Evolutionary conservation across 805 yeast species (phyloP), one percentile per base, ranked within the genome.

Genomic region (Ogataea wickerhamii): DNA sequence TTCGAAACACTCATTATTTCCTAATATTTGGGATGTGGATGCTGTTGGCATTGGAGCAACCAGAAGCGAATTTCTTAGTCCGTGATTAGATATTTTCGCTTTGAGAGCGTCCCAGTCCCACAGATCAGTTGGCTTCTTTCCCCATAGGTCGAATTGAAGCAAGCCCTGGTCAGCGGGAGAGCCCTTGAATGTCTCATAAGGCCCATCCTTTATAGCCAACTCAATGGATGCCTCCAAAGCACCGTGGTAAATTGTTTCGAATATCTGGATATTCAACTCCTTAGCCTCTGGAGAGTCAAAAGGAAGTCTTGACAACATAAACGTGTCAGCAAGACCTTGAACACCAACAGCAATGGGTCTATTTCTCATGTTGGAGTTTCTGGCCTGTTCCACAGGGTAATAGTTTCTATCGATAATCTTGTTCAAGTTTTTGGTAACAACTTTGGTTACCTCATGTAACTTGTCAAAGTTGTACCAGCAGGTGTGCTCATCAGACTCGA

Each of bases 41-140:
- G 81, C 81, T 42, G 82, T 76, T 30, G 82, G 82, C 82, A 76
- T 76, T 44, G 80, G 80, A 1, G 82, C 82, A 45, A 76, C 79
- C 48, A 76, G 68, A 48, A 76, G 64, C 25, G 82, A 76, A 62
- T 76, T 76, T 61, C 82, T 68, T 32, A 76, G 51, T 32, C 82
- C 82, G 52, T 68, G 64, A 45, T 66, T 63, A 36, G 68, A 67
- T 52, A 76, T 61, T 41, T 66, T 61, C 44, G 63, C 68, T 59
- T 74, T 76, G 50, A 76, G 62, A n/a, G 61, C 37, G 49, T 73
- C 80, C 82, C 82, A 76, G 49, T 74, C 77, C 67, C 67, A 76
- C 55, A 75, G 63, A 46, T 71, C 76, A 32, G 80, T 65, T 34
- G 82, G 82, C 59, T 74, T 76, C 55, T 73, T 67, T 49, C 69